Base-by-base conservation (phyloP, 169 alveolate species). In the Cryptosporidium bovis region DNA sequence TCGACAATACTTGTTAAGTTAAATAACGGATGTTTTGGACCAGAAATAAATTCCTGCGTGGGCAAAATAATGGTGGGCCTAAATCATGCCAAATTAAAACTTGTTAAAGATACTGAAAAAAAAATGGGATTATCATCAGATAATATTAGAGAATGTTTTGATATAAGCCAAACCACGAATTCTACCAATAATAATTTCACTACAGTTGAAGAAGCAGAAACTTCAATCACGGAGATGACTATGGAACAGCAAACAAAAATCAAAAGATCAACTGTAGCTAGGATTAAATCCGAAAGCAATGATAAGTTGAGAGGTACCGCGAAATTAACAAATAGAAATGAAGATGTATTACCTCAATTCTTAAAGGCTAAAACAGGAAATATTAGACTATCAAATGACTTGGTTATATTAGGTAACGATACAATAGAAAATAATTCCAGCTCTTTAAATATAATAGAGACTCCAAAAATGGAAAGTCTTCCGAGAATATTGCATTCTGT, bases 401-500 rank as follows among this genome's bases (percentile, higher is more conserved):
- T 20, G 0, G 20, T 53, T 16, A 6, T 53, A n/a, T 20, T 20
- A n/a, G 12, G 12, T 53, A n/a, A 16, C 20, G 29, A 20, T 13
- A n/a, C 46, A 62, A 24, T 29, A 71, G 64, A 29, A 48, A 31
- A 56, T 31, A 55, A 1, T 0, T 55, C 15, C 67, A 69, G 3
- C 29, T 27, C 67, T 34, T 15, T 66, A 66, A 3, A 31, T 20
- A 12, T 66, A 18, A 24, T 18, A n/a, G 82, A 66, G 3, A 66
- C 60, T 66, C 82, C 55, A 5, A 77, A 60, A 40, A 33, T 71
- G 24, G 71, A 56, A 20, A 20, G 29, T 44, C 34, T 77, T 2
- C 87, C 87, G 40, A 77, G 66, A 27, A 77, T 77, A 24, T 48
- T 77, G 16, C 53, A 24, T 20, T 40, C 87, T 15, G n/a, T 77